These are phyloP conservation scores for Picea abies DNA, from an alignment of 83 land plant genomes.

Conservation along the genomic window DNA sequence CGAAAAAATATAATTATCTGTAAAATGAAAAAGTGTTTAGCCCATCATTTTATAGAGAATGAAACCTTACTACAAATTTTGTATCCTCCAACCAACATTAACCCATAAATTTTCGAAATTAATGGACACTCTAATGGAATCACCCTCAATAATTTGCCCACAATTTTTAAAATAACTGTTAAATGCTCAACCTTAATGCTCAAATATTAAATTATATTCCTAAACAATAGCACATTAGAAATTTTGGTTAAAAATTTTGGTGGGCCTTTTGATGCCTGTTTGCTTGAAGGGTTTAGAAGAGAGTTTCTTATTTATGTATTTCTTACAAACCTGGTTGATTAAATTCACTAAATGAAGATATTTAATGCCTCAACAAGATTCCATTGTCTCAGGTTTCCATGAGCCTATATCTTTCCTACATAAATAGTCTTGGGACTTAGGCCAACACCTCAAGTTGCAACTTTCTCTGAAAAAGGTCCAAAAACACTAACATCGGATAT, in stretches of 20 bases:
- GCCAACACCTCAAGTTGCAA: constrained; percentile 53
- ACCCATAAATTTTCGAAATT: too few species aligned
- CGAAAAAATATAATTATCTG: too few species aligned
- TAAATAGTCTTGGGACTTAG: constrained; percentile 47
- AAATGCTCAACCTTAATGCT: too few species aligned
- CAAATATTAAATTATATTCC: not conserved
- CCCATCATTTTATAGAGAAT: too few species aligned
- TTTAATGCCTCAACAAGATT: not conserved
- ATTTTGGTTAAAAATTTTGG: not conserved
- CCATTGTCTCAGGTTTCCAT: constrained; percentile 32
- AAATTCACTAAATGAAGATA: not conserved
- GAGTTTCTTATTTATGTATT: not conserved
- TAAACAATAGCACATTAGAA: not conserved
- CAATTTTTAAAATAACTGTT: too few species aligned
- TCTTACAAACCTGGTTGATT: not conserved
- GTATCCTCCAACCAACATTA: too few species aligned
- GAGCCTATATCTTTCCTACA: constrained; percentile 38
- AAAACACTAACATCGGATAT: constrained; percentile 57
- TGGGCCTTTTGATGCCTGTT: not conserved
- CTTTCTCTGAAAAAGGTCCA: constrained; percentile 68
- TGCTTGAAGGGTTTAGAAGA: not conserved
- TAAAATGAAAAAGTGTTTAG: too few species aligned
- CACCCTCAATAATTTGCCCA: too few species aligned
- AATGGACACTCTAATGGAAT: too few species aligned
- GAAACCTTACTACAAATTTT: too few species aligned